Evolutionary conservation across 345 rosid species (phyloP).

Genomic region (Tarenaya hassleriana): DNA sequence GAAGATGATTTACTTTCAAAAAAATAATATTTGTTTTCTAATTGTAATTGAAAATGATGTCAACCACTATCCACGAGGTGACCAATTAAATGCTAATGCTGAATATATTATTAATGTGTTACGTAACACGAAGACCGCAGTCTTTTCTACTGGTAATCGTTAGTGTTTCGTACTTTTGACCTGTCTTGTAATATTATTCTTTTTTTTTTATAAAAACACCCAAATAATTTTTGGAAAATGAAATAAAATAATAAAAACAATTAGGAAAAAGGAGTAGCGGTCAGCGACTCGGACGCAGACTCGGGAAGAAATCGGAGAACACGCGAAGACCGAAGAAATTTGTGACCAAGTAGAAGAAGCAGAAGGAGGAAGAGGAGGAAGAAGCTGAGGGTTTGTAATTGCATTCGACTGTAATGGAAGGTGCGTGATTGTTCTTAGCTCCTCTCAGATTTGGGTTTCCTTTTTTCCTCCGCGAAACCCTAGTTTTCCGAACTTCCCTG

Average conservation of each 20-base stretch:
- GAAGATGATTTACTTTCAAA: too few relatives aligned
- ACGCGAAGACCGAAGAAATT: constrained; percentile 16
- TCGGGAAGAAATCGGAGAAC: constrained; percentile 13
- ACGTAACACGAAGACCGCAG: too few relatives aligned
- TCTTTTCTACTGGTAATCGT: too few relatives aligned
- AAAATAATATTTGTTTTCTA: too few relatives aligned
- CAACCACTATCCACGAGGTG: too few relatives aligned
- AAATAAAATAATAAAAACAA: neutral
- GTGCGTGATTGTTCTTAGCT: constrained; percentile 18
- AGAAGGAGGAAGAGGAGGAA: constrained; percentile 15
- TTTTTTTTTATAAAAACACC: constrained; percentile 16
- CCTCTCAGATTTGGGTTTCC: constrained; percentile 8
- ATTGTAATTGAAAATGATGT: too few relatives aligned
- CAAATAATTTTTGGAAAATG: constrained; percentile 19
- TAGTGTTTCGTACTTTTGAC: constrained; percentile 36
- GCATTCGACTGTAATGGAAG: constrained; percentile 24
- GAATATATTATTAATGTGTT: too few relatives aligned
- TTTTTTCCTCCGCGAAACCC: constrained; percentile 17
- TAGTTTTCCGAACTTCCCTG: constrained; percentile 10
- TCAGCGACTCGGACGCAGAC: constrained; percentile 29
- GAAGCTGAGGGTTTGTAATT: constrained; percentile 6
- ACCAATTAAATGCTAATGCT: too few relatives aligned
- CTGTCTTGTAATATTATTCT: constrained; percentile 24
- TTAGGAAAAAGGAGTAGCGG: constrained; percentile 23
- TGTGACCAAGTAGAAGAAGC: neutral